Conservation (phyloP, 192 early-diverging fungal genomes). For the Gaertneriomyces semiglobifer region DNA sequence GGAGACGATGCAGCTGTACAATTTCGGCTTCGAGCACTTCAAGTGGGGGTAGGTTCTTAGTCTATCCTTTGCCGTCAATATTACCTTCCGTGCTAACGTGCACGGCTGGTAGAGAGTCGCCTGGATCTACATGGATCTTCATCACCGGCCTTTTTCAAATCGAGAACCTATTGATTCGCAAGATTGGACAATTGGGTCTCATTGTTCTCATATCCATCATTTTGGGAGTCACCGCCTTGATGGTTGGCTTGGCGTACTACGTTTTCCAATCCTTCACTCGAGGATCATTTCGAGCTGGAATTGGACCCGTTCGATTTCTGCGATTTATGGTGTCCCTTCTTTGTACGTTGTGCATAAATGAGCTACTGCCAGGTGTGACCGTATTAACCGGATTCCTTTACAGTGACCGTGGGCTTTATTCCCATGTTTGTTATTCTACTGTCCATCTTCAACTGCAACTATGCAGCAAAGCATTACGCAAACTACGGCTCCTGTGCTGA, state of each 20-base stretch:
- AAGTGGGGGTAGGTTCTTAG: slow-evolving; percentile 12
- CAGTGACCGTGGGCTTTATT: slow-evolving; percentile 25
- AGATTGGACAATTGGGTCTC: slow-evolving; percentile 9
- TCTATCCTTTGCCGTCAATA: not conserved
- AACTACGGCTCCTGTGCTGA: slow-evolving; percentile 9
- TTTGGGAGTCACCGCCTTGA: not conserved
- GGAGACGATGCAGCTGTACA: slow-evolving; percentile 12
- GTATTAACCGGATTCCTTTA: not conserved
- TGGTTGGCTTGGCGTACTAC: slow-evolving; percentile 22
- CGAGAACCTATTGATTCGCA: slow-evolving; percentile 12
- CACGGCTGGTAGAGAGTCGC: not conserved
- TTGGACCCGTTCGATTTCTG: slow-evolving; percentile 15
- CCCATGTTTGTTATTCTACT: slow-evolving; percentile 16
- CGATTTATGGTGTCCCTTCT: slow-evolving; percentile 8
- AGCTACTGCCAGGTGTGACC: too few relatives aligned
- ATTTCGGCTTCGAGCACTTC: slow-evolving; percentile 12
- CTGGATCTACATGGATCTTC: slow-evolving; percentile 9
- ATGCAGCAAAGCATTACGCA: not conserved
- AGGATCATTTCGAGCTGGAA: slow-evolving; percentile 20
- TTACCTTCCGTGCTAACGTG: not conserved
- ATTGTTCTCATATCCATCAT: slow-evolving; percentile 15
- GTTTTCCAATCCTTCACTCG: slow-evolving; percentile 16
- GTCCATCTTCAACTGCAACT: slow-evolving; percentile 10
- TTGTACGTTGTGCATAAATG: not conserved
- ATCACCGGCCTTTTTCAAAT: slow-evolving; percentile 14